phyloP scores from a whole-genome alignment of 441 rosid genomes.

The Manihot esculenta region DNA sequence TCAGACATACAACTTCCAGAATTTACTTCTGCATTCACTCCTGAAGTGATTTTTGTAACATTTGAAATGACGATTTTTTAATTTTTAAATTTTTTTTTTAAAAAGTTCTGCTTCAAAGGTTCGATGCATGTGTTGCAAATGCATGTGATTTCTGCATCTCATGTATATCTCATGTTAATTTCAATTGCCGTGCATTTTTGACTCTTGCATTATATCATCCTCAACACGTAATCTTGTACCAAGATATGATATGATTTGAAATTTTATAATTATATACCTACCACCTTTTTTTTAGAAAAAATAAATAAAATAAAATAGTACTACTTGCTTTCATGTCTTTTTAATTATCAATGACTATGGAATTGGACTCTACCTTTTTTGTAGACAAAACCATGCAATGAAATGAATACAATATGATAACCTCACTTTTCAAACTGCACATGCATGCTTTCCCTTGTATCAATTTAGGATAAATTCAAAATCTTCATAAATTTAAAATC shows the following conservation, averaged over 20 bases:
- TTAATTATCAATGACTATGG: background rate
- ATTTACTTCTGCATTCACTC: slow-evolving; percentile 35
- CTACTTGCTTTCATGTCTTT: background rate
- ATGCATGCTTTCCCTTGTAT: no score
- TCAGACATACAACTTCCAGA: slow-evolving; percentile 47
- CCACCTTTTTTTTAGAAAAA: no score
- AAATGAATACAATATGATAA: background rate
- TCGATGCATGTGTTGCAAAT: no score
- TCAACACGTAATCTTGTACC: background rate
- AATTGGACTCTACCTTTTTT: background rate
- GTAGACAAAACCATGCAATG: background rate
- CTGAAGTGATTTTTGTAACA: slow-evolving; percentile 22
- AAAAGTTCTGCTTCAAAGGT: no score
- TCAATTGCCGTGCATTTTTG: slow-evolving; percentile 13
- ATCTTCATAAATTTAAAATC: no score
- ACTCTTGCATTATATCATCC: background rate
- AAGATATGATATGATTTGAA: background rate
- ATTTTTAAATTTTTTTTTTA: background rate
- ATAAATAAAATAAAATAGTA: no score
- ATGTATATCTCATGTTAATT: background rate
- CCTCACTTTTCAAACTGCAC: background rate
- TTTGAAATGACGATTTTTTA: slow-evolving; percentile 8
- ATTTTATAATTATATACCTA: background rate
- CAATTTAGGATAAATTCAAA: no score
- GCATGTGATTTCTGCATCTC: slow-evolving; percentile 3